Conservation (phyloP, 2,329 filamentous ascomycete species). For the Capronia americana region DNA sequence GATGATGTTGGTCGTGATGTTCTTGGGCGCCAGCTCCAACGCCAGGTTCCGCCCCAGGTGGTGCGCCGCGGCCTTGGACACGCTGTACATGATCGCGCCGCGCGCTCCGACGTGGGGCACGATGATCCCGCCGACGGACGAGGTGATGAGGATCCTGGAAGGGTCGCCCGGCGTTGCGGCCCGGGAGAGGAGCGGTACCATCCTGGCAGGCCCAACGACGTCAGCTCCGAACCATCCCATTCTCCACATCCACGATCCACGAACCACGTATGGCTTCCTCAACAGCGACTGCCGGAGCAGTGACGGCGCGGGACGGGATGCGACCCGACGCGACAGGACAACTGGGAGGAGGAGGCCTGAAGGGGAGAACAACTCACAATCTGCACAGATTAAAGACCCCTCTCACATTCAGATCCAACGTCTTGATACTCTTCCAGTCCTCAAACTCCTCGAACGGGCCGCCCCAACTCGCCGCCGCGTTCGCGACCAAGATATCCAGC, state of each 20-base stretch:
- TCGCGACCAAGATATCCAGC: conserved; percentile 38
- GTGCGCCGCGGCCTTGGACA: conserved; percentile 50
- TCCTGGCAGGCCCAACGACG: conserved; percentile 5
- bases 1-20: conserved; percentile 49
- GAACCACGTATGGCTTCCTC: too few relatives aligned
- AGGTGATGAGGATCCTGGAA: conserved; percentile 28
- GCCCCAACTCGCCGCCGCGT: conserved; percentile 34
- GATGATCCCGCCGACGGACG: conserved; percentile 29
- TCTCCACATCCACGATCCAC: not conserved
- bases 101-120: conserved; percentile 28
- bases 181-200: conserved; percentile 24
- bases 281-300: too few relatives aligned
- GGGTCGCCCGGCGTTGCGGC: conserved; percentile 20
- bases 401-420: conserved; percentile 32
- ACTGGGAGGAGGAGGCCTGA: too few relatives aligned
- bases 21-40: conserved; percentile 48
- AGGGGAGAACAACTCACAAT: conserved; percentile 40
- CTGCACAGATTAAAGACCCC: conserved; percentile 36
- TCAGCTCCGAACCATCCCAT: not conserved
- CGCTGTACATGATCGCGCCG: conserved; percentile 43
- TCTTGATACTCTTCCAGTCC: conserved; percentile 32
- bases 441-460: conserved; percentile 30
- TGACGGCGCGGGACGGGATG: too few relatives aligned
- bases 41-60: conserved; percentile 49
- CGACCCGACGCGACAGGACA: not conserved